Evolutionary conservation across 805 yeast genomes (phyloP).

Genomic region (Kodamaea kakaduensis): DNA sequence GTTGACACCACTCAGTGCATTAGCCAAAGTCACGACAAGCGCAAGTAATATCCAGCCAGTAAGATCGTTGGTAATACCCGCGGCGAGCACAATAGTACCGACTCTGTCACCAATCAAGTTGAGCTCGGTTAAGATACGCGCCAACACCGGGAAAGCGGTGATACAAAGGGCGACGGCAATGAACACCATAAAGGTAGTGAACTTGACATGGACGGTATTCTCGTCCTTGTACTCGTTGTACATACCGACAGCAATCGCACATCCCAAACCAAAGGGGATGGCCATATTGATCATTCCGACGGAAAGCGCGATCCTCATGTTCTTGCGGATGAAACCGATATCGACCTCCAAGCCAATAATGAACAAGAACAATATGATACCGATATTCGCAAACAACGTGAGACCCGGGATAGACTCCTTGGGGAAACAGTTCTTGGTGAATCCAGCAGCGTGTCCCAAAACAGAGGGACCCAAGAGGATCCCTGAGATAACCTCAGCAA

Average conservation of each 20-base stretch:
- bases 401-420: conserved; percentile 57
- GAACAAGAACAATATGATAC: conserved; percentile 70
- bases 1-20: conserved; percentile 62
- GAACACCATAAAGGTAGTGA: conserved; percentile 74
- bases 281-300: conserved; percentile 74
- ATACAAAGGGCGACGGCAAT: conserved; percentile 81
- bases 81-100: conserved; percentile 68
- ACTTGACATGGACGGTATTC: conserved; percentile 37
- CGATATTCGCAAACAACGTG: conserved; percentile 67
- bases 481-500: conserved; percentile 78
- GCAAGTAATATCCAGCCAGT: conserved; percentile 81
- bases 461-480: conserved; percentile 73
- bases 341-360: conserved; percentile 81
- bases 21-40: conserved; percentile 70
- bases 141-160: conserved; percentile 83
- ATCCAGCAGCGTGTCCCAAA: conserved; percentile 66
- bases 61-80: conserved; percentile 77
- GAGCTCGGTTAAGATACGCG: conserved; percentile 71
- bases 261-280: conserved; percentile 77
- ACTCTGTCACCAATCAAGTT: conserved; percentile 68
- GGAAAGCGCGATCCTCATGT: conserved; percentile 55
- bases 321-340: conserved; percentile 55
- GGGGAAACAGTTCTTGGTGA: conserved; percentile 64
- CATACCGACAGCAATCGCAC: conserved; percentile 64
- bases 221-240: conserved; percentile 46